These are phyloP conservation scores for Rhododendron ovatum DNA, from an alignment of 148 eudicot species.

Conservation along the genomic window DNA sequence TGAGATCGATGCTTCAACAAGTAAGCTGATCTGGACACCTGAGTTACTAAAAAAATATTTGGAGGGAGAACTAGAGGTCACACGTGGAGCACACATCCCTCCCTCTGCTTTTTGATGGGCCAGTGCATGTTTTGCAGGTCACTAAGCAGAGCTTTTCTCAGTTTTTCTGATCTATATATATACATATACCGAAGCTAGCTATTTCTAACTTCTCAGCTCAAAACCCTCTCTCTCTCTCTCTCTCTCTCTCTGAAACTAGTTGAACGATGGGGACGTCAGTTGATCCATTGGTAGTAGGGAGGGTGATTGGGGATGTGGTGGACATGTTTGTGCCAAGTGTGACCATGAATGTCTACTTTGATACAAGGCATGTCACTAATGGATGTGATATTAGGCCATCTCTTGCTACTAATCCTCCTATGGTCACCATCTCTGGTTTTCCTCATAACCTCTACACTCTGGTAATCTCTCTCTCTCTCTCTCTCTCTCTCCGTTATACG, in stretches of 20 bases:
- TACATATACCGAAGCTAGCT: background rate
- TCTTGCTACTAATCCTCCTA: constrained; percentile 33
- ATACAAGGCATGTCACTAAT: constrained; percentile 37
- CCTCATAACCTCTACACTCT: constrained; percentile 38
- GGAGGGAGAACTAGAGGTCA: background rate
- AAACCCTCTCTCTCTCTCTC: background rate
- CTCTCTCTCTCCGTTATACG: too few relatives aligned
- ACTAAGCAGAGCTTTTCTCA: background rate
- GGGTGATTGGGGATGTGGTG: constrained; percentile 56
- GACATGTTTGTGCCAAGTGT: constrained; percentile 53
- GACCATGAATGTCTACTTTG: constrained; percentile 35
- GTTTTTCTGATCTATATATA: background rate
- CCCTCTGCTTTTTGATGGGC: constrained; percentile 3
- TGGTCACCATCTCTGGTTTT: constrained; percentile 31
- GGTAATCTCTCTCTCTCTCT: constrained; percentile 10
- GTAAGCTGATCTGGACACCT: background rate
- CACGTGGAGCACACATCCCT: constrained; percentile 4
- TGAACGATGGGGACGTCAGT: constrained; percentile 31
- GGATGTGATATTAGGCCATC: constrained; percentile 55
- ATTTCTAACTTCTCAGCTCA: background rate
- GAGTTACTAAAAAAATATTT: too few relatives aligned
- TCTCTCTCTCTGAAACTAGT: background rate
- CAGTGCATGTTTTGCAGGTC: constrained; percentile 4
- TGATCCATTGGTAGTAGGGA: constrained; percentile 47
- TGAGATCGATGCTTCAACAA: too few relatives aligned